phyloP scores from a whole-genome alignment of 169 alveolate species.

The Plasmodium sp. region DNA sequence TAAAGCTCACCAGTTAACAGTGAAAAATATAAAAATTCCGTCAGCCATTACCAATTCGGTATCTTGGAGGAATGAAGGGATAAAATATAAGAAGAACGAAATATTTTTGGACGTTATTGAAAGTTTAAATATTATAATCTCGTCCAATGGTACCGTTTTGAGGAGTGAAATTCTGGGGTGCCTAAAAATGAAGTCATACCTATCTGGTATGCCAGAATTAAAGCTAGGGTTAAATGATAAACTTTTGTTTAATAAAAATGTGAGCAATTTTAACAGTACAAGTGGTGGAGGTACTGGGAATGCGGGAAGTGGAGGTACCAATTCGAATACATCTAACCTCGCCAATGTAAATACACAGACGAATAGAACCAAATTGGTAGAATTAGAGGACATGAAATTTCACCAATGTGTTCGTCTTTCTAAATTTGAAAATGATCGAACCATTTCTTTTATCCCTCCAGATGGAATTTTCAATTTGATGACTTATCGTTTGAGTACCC shows the following conservation, averaged over 20 bases:
- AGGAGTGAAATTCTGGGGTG: conserved; percentile 98
- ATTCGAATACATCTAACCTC: conserved; percentile 83
- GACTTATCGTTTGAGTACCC: conserved; percentile 97
- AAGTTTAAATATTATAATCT: conserved; percentile 93
- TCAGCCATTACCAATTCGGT: conserved; percentile 96
- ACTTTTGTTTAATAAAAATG: conserved; percentile 84
- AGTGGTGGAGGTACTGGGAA: neutral
- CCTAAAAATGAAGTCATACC: conserved; percentile 95
- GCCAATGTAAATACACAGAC: conserved; percentile 18
- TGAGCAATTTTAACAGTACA: conserved; percentile 30
- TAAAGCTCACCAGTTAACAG: conserved; percentile 88
- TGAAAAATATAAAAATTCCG: conserved; percentile 89
- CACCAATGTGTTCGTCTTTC: conserved; percentile 97
- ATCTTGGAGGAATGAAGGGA: conserved; percentile 97
- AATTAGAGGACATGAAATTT: conserved; percentile 99
- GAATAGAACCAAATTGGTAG: conserved; percentile 90
- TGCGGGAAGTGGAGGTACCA: neutral
- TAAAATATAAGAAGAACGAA: conserved; percentile 98
- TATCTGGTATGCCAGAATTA: conserved; percentile 99
- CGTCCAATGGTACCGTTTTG: conserved; percentile 92
- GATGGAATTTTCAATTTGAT: conserved; percentile 99
- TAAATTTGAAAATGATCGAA: conserved; percentile 92
- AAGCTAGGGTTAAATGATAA: conserved; percentile 98
- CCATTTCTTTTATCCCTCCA: conserved; percentile 98
- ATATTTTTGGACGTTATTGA: conserved; percentile 99